Evolutionary conservation across 2,329 filamentous ascomycete genomes (phyloP), one percentile per base, ranked within the genome.

Genomic region (Fusarium buharicum): DNA sequence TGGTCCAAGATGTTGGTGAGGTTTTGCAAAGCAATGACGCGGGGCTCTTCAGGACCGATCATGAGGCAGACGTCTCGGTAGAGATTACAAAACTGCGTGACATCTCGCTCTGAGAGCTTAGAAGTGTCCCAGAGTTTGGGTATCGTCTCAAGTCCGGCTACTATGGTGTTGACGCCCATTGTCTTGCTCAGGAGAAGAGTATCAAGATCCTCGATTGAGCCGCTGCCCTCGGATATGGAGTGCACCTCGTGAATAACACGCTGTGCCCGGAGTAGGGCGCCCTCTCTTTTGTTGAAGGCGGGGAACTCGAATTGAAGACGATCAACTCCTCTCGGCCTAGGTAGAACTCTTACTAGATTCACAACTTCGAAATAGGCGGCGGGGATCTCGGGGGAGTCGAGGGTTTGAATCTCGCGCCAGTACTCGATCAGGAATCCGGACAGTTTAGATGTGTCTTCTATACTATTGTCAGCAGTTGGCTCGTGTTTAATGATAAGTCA

Each of bases 311-410:
- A 63, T 4, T 66, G 45, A 1, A 67, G 50, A 8, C 68, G 63
- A 2, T 59, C 55, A 37, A 56, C 55, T 9, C 50, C 53, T 22
- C 58, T 69, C 14, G 59, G 53, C 31, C 47, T 66, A 45, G 73
- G 68, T 20, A 77, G 68, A 24, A 68, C 70, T 58, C 76, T 74
- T 4, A 80, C 70, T 12, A 78, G 68, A 58, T 83, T 84, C 18
- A 78, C 66, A 1, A 81, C 76, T 59, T 83, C 80, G 2, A 83
- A 70, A 39, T 81, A 81, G 0, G 80, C 77, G 0, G 81, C 79
- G 9, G 76, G 69, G 7, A 82, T 71, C 28, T 83, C 80, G 0
- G 80, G 76, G 10, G 75, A 78, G 51, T 68, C 44, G 4, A 67
- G 40, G 10, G 62, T 71, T 6, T 66, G 50, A 5, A 64, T 55